These are phyloP conservation scores for Phenoliferia sp. DNA, from an alignment of 1,284 basidiomycete genomes.

Conservation along the genomic window DNA sequence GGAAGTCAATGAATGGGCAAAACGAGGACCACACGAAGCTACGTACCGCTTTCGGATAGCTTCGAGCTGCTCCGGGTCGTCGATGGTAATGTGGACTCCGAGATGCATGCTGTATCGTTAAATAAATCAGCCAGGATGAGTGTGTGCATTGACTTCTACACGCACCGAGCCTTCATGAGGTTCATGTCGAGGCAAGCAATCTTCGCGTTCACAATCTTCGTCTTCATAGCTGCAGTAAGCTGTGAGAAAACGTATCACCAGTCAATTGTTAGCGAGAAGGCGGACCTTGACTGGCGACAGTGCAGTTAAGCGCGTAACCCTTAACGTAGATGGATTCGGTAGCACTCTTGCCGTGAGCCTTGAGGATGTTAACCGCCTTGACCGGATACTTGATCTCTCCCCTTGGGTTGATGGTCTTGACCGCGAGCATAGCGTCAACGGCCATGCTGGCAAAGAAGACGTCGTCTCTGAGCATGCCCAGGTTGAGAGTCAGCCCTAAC, in stretches of 20 bases:
- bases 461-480: constrained; percentile 68
- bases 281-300: constrained; percentile 92
- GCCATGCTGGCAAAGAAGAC: constrained; percentile 98
- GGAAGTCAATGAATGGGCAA: not conserved
- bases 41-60: constrained; percentile 84
- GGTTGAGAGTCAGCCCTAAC: not conserved
- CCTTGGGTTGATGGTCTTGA: constrained; percentile 87
- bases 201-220: constrained; percentile 84
- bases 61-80: constrained; percentile 94
- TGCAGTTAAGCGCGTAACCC: constrained; percentile 98
- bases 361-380: constrained; percentile 98
- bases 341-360: constrained; percentile 94
- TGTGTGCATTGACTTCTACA: not conserved
- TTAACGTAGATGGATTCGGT: constrained; percentile 92
- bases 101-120: constrained; percentile 71
- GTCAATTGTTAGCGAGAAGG: not conserved
- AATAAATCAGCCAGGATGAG: constrained; percentile 32
- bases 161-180: constrained; percentile 71
- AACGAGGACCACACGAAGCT: not conserved
- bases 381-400: constrained; percentile 99
- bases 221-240: constrained; percentile 92
- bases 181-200: constrained; percentile 99
- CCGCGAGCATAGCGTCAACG: constrained; percentile 97
- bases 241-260: not conserved
- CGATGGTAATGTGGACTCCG: constrained; percentile 95